A percentile compares a stretch with the other conserved stretches of the same genome.
Conservation (phyloP, 495 filamentous ascomycete genomes). For the Copromyces sp. region DNA sequence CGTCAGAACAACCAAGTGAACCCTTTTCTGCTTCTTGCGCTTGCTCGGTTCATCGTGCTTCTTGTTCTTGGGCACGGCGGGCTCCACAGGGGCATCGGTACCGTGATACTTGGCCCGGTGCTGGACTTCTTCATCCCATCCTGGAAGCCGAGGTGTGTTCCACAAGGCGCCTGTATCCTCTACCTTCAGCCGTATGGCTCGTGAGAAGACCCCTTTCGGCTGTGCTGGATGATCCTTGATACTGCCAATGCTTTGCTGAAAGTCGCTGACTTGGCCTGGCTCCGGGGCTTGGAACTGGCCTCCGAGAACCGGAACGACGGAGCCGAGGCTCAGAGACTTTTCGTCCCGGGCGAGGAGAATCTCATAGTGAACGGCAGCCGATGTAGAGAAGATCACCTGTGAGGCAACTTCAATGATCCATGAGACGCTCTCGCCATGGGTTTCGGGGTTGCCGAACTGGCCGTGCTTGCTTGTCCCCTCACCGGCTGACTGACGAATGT, state of each 20-base stretch:
- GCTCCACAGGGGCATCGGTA: constrained; percentile 13
- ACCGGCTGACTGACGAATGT: constrained; percentile 42
- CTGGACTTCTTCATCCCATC: constrained; percentile 38
- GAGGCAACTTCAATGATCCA: constrained; percentile 91
- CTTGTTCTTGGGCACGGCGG: not conserved
- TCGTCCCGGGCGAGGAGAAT: constrained; percentile 77
- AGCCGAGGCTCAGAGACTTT: constrained; percentile 60
- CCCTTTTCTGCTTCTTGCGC: constrained; percentile 49
- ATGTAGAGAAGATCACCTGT: constrained; percentile 83
- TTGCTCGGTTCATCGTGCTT: constrained; percentile 5
- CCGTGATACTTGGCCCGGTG: constrained; percentile 22
- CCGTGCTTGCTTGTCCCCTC: constrained; percentile 22
- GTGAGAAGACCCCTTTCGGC: constrained; percentile 67
- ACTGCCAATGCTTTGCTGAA: constrained; percentile 43
- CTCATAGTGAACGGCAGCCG: constrained; percentile 85
- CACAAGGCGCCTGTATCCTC: constrained; percentile 85
- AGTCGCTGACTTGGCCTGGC: constrained; percentile 65
- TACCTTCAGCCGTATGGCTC: constrained; percentile 60
- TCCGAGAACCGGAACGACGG: constrained; percentile 36
- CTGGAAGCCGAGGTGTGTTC: constrained; percentile 77
- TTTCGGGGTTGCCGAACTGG: constrained; percentile 25
- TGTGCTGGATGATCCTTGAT: constrained; percentile 36
- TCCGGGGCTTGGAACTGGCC: constrained; percentile 33
- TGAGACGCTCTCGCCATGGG: constrained; percentile 46
- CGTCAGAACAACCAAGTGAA: constrained; percentile 86